Evolutionary conservation across 352 stramenopile species (phyloP).

Genomic region (Halophytophthora batemanensis): DNA sequence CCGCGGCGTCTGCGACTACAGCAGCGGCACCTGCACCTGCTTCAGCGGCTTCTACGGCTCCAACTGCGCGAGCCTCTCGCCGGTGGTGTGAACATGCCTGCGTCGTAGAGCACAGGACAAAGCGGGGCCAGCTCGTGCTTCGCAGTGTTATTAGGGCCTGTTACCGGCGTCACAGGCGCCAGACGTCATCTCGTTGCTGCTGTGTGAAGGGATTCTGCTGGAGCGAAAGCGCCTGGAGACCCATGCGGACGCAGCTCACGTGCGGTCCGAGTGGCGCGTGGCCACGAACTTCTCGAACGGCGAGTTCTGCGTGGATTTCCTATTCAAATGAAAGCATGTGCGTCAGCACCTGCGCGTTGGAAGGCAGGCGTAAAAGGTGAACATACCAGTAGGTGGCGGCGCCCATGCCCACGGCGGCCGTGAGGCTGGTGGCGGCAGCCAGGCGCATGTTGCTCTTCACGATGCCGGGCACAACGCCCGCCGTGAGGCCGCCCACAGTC

Average conservation of each 20-base stretch:
- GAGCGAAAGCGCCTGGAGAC: slow-evolving; percentile 3
- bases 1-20: slow-evolving; percentile 71
- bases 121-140: no score
- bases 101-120: neutral
- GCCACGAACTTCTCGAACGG: slow-evolving; percentile 72
- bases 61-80: slow-evolving; percentile 70
- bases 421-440: slow-evolving; percentile 43
- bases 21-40: slow-evolving; percentile 59
- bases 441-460: slow-evolving; percentile 77
- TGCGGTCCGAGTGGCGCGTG: slow-evolving; percentile 40
- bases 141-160: no score
- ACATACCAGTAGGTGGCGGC: slow-evolving; percentile 70
- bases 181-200: slow-evolving; percentile 10
- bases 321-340: slow-evolving; percentile 15
- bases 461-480: slow-evolving; percentile 67
- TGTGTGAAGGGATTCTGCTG: slow-evolving; percentile 14
- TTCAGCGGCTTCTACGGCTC: slow-evolving; percentile 78
- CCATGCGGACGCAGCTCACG: slow-evolving; percentile 28
- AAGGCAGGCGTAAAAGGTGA: neutral
- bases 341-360: slow-evolving; percentile 2
- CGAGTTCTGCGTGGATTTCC: slow-evolving; percentile 39
- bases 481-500: slow-evolving; percentile 55
- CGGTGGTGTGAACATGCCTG: slow-evolving; percentile 19
- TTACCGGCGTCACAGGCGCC: neutral
- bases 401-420: slow-evolving; percentile 40